These are phyloP conservation scores for Ceratocystis papillata DNA, from an alignment of 2,329 filamentous ascomycete genomes.

Conservation along the genomic window DNA sequence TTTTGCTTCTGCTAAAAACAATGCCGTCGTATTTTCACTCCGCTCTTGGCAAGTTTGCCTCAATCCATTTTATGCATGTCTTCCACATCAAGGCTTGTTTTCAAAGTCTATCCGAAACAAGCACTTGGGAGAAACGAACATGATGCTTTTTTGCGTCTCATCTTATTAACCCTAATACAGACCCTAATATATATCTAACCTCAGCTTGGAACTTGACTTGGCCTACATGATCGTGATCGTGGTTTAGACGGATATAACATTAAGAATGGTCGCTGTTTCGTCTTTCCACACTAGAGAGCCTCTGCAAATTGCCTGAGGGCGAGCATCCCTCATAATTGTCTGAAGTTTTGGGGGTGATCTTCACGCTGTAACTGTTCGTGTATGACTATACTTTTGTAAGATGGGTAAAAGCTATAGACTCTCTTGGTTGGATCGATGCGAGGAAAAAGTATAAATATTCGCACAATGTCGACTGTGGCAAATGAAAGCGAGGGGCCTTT, in stretches of 20 bases:
- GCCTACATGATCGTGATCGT: background rate
- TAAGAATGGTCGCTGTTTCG: background rate
- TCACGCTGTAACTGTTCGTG: constrained; percentile 2
- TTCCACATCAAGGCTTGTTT: no score
- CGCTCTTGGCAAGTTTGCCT: no score
- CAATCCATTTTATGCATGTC: no score
- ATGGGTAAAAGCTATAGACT: no score
- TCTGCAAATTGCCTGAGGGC: background rate
- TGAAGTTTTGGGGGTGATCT: constrained; percentile 3
- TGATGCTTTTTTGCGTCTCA: no score
- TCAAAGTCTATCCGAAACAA: no score
- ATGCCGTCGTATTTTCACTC: no score
- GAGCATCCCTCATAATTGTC: background rate
- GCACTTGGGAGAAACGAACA: no score
- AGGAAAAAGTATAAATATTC: constrained; percentile 4
- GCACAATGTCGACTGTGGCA: background rate
- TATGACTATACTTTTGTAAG: background rate
- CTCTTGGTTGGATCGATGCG: background rate
- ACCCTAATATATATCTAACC: background rate
- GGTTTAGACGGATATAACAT: background rate
- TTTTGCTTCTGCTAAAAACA: no score
- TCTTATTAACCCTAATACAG: no score
- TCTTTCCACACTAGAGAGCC: background rate
- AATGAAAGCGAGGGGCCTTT: background rate
- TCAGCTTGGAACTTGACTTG: background rate